Conservation (phyloP, 108 stramenopile species). For the Stephanodiscus minutulus region DNA sequence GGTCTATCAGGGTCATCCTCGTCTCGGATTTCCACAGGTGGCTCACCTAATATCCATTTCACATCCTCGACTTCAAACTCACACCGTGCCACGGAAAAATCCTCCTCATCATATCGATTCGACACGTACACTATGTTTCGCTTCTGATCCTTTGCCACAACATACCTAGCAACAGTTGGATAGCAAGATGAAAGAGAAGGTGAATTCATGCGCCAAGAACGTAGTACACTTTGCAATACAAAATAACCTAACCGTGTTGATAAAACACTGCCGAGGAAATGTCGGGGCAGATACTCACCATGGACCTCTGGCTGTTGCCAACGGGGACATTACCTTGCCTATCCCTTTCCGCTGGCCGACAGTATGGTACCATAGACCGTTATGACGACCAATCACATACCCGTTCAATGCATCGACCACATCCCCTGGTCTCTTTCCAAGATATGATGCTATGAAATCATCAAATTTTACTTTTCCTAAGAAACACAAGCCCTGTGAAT, state of each 20-base stretch:
- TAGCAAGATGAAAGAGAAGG: too few species aligned
- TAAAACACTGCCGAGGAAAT: too few species aligned
- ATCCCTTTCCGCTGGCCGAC: conserved; percentile 97
- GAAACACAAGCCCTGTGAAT: conserved; percentile 94
- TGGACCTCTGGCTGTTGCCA: conserved; percentile 82
- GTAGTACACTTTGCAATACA: too few species aligned
- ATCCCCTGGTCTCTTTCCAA: conserved; percentile 82
- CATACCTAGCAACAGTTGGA: conserved; percentile 63
- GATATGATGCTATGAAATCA: conserved; percentile 87
- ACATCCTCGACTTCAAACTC: conserved; percentile 88
- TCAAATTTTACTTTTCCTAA: conserved; percentile 95
- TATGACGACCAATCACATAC: conserved; percentile 85
- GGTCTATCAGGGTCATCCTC: conserved; percentile 22
- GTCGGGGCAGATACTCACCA: conserved; percentile 20
- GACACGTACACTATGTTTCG: conserved; percentile 83
- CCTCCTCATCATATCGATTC: conserved; percentile 87
- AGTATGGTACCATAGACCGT: conserved; percentile 97
- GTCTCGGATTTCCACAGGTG: conserved; percentile 45
- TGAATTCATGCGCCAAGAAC: too few species aligned
- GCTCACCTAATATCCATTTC: conserved; percentile 75
- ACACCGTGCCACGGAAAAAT: conserved; percentile 59
- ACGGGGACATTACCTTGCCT: conserved; percentile 76
- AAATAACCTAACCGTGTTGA: too few species aligned
- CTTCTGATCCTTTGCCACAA: conserved; percentile 88
- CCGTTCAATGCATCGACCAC: conserved; percentile 82